Base-by-base conservation (phyloP, 2,329 filamentous ascomycete species). In the Talaromyces sp. region DNA sequence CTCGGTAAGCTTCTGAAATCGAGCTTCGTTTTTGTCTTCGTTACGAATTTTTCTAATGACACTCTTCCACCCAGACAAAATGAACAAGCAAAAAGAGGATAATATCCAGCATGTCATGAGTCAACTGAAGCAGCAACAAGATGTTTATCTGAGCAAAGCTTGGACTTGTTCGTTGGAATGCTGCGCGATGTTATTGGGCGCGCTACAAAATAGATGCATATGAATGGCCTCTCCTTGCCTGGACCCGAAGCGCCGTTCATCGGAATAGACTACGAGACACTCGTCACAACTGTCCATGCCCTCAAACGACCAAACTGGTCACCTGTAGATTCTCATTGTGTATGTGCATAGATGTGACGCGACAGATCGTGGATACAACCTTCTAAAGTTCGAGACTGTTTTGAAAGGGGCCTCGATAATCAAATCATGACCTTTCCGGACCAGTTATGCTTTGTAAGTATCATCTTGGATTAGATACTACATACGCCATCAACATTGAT, bases 201-300 rank as follows among this genome's bases (percentile, higher is more conserved):
- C 62, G 22, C 49, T 65, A 5, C 25, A 13, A 61, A 58, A 43
- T 45, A 67, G 15, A 67, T 65, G 56, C 34, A 67, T 8, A 61
- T 58, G 19, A 61, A 65, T 11, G 43, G 15, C 13, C 38, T 67
- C 1, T 27, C 64, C 51, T 64, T 54, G 15, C 62, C 65, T 5
- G 25, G n/a, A 7, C 56, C 62, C 15, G 29, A 25, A n/a, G 34
- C 62, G 15, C 65, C 65, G 43, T 67, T 67, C 51, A 22, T 25
- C 13, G 17, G 11, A 10, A 27, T 61, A 11, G 56, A 36, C 40
- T 58, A 49, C 49, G 19, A 25, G 8, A 10, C 34, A 27, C 65
- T 67, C 27, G 49, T 58, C 58, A 29, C 25, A 3, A 29, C 22
- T 0, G 36, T 59, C 11, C 22, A 29, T 29, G 19, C 17, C 29